Base-by-base conservation (phyloP, 257 asterid species). In the Solanum habrochaites region DNA sequence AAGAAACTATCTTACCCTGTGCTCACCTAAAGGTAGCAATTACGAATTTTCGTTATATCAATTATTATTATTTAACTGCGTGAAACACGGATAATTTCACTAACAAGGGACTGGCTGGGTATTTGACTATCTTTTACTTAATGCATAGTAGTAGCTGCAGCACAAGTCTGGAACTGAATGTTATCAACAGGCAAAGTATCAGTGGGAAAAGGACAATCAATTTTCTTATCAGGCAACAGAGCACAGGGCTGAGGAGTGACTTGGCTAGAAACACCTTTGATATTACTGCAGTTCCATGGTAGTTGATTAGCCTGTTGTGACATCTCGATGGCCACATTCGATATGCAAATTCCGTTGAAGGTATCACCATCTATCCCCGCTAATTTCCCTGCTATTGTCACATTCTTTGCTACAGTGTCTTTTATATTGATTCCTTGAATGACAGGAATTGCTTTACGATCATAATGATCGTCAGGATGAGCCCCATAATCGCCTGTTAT, bases 221-320 rank as follows among this genome's bases (percentile, higher is more conserved):
- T 88, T 2, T 6, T 23, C n/a, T 87, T 86, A 77, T 91, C 91
- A 6, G 89, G 89, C 94, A 95, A 80, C 70, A 86, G 39, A 71
- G 21, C 89, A 86, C 98, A 94, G 0, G 96, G 88, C 88, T 86
- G 71, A 2, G 98, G 98, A 4, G 21, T 87, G 72, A 95, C 96
- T 0, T 73, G 21, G 85, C 93, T 91, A 75, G 93, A 87, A 77
- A 88, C 86, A 7, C 98, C 98, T 3, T 49, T 64, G 5, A 95
- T 80, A 69, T 95, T 90, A 4, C 91, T 89, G 66, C 97, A 95
- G 37, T 91, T 93, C 98, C 98, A 95, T 16, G 91, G 91, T 86
- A 83, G 32, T 82, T 91, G 73, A 90, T 70, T 85, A 21, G n/a
- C 37, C n/a, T 10, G 74, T 27, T 23, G 6, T 8, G 86, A 77